Percentiles rank a stretch among this genome's conserved stretches.
Conservation (phyloP, 2,329 filamentous ascomycete genomes). For the Monilinia aucupariae region DNA sequence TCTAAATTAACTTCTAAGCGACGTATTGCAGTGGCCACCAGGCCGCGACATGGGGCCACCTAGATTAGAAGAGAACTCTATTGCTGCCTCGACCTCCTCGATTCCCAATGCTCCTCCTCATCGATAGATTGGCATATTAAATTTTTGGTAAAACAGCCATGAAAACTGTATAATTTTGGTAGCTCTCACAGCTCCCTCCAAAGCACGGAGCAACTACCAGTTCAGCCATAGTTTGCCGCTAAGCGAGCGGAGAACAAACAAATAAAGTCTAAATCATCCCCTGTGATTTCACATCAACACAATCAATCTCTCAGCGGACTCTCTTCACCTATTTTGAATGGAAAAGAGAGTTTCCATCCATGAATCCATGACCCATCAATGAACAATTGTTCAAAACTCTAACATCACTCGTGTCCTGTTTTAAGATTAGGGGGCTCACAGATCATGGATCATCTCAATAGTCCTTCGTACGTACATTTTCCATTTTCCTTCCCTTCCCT, state of each 20-base stretch:
- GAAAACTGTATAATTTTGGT: conserved; percentile 9
- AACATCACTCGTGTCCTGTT: conserved; percentile 3
- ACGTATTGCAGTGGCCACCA: background rate
- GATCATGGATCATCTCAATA: background rate
- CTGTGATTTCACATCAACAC: conserved; percentile 11
- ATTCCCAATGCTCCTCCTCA: background rate
- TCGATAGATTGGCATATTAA: background rate
- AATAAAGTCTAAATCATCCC: conserved; percentile 11
- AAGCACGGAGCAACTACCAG: conserved; percentile 11
- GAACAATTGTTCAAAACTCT: conserved; percentile 4
- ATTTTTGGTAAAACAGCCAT: background rate
- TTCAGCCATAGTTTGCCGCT: conserved; percentile 11
- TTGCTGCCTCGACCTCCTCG: background rate
- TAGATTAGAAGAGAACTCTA: background rate
- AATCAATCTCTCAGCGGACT: background rate
- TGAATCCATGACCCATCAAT: conserved; percentile 1
- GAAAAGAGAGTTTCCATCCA: conserved; percentile 9
- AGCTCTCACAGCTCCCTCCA: background rate
- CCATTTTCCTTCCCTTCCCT: background rate
- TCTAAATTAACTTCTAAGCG: background rate
- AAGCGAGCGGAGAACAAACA: conserved; percentile 5
- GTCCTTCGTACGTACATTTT: background rate
- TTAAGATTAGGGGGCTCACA: conserved; percentile 13
- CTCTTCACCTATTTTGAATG: background rate
- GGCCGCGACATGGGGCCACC: background rate